These are phyloP conservation scores for Melanomma pulvis-pyrius DNA, from an alignment of 495 filamentous ascomycete genomes.

Conservation along the genomic window DNA sequence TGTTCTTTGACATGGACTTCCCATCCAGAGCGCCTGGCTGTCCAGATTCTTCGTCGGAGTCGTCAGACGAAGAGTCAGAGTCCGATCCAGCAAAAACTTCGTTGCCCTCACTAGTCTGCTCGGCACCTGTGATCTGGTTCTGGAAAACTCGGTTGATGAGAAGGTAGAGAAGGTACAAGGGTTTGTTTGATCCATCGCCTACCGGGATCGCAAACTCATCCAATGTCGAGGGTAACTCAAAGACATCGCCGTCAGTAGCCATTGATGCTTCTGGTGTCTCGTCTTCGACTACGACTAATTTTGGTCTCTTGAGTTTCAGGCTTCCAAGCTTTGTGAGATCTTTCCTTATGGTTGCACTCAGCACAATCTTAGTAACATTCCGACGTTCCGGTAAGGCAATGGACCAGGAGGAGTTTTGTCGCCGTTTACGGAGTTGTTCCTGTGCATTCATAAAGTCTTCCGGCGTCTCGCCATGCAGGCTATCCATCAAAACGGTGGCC, in stretches of 20 bases:
- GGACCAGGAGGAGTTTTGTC: constrained; percentile 50
- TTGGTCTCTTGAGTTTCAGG: constrained; percentile 72
- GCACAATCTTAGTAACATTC: constrained; percentile 68
- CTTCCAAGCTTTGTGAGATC: constrained; percentile 79
- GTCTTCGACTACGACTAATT: constrained; percentile 69
- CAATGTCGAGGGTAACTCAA: constrained; percentile 70
- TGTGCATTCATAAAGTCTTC: constrained; percentile 28
- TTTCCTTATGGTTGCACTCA: constrained; percentile 92
- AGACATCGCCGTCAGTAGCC: constrained; percentile 40
- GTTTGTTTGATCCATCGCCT: constrained; percentile 75
- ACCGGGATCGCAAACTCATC: constrained; percentile 75
- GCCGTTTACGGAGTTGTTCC: constrained; percentile 54
- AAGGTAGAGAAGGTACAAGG: constrained; percentile 71
- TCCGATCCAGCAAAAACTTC: constrained; percentile 39
- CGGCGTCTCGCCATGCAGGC: constrained; percentile 52
- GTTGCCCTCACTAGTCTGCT: background rate
- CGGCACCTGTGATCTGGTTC: constrained; percentile 32
- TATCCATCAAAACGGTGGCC: constrained; percentile 71
- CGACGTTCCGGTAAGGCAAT: constrained; percentile 48
- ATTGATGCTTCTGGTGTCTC: constrained; percentile 42
- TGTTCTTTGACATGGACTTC: background rate
- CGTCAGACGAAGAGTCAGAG: constrained; percentile 32
- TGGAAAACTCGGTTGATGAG: constrained; percentile 47
- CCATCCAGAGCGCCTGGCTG: background rate
- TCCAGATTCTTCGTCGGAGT: background rate